Percentiles rank a stretch among this genome's conserved stretches.
Evolutionary conservation across 176 grass and related monocot genomes (phyloP).

Genomic region (Triticum turgidum): DNA sequence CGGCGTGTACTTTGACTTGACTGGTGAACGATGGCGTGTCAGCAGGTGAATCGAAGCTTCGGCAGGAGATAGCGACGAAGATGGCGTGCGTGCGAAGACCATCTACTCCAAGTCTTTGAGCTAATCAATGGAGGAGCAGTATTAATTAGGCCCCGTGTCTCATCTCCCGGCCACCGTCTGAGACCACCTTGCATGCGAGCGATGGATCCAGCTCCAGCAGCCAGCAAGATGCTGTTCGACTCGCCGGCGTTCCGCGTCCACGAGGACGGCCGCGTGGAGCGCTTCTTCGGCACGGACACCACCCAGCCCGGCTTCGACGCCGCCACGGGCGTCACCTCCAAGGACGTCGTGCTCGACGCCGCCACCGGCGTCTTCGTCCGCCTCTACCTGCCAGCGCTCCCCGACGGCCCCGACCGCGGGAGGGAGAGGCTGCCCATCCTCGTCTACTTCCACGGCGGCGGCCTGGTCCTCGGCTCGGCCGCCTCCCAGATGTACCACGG

Average conservation of each 20-base stretch:
- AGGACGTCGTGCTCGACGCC: background rate
- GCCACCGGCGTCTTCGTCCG: background rate
- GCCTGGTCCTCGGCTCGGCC: background rate
- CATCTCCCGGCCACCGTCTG: no score
- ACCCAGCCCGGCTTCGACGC: background rate
- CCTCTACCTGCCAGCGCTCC: background rate
- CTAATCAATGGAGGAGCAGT: no score
- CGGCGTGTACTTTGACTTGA: no score
- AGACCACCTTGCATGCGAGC: no score
- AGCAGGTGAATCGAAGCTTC: no score
- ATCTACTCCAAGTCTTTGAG: no score
- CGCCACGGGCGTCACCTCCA: background rate
- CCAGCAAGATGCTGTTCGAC: background rate
- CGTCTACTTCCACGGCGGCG: conserved; percentile 1
- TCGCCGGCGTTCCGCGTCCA: background rate
- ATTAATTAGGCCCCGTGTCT: no score
- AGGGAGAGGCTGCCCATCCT: background rate
- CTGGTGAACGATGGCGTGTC: no score
- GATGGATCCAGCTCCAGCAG: background rate
- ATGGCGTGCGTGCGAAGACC: no score
- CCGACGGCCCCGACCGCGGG: background rate
- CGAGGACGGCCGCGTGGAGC: background rate
- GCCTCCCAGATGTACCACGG: background rate
- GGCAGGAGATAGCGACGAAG: no score
- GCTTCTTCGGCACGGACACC: background rate